Base-by-base conservation (phyloP, 2,329 filamentous ascomycete genomes). In the Rutstroemia sp. region DNA sequence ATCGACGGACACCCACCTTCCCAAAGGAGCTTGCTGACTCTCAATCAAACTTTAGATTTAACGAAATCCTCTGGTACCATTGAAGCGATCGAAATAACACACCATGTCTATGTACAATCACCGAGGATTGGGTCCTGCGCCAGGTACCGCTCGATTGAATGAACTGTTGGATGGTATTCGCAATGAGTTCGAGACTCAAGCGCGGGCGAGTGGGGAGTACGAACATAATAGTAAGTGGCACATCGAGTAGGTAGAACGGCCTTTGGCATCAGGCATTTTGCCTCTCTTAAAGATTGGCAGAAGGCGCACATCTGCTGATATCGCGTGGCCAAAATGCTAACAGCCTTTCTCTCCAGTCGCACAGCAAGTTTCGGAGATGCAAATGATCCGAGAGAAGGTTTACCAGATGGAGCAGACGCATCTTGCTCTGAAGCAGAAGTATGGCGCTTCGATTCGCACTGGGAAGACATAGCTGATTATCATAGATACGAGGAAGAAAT, bases 401-500 rank as follows among this genome's bases (percentile, higher is more conserved):
- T 96, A 90, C 69, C 83, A 89, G 66, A 84, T 99, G 72, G 94
- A 99, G 72, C 91, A 95, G 71, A 83, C 86, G 49, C 94, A 97
- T 69, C 80, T 92, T 67, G 83, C 82, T 53, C 84, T 96, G 69
- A 97, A 97, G 77, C 81, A 86, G 73, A 95, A 96, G 92, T 97
- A 78, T 71, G 86, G 74, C 37, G 16, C 18, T 16, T 18, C 14
- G 25, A 56, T 38, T 50, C 42, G 49, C 46, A 39, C 21, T 16
- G 42, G 18, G 34, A 49, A 16, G 16, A 30, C 42, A 23, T 54
- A 25, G 57, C 63, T 57, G 61, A 48, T 34, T 25, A 45, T 27
- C 14, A 38, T 67, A 97, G 92, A 70, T 97, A 97, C 70, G 94
- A 99, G 70, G 90, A 95, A 63, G 91, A 97, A 69, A 88, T 97